These are phyloP conservation scores for Coemansia sp. DNA, from an alignment of 192 early-diverging fungal species.

Conservation along the genomic window DNA sequence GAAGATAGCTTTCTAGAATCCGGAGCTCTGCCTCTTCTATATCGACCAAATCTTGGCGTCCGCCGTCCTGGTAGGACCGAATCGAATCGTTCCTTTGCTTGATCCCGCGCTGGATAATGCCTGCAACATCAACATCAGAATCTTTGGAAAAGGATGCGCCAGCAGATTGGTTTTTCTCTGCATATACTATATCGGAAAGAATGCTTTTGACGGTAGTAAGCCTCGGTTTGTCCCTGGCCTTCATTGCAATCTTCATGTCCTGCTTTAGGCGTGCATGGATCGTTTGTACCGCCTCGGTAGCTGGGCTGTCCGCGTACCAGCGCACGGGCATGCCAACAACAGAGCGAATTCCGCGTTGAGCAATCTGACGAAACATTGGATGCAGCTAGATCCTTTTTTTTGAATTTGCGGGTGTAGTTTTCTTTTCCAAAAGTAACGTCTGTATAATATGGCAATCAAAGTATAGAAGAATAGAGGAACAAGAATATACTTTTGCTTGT, in stretches of 20 bases:
- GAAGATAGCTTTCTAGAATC: slow-evolving; percentile 74
- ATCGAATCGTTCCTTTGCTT: slow-evolving; percentile 82
- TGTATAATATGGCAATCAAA: too few relatives aligned
- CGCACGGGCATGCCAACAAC: not conserved
- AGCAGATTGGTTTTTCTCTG: slow-evolving; percentile 62
- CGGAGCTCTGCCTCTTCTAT: slow-evolving; percentile 68
- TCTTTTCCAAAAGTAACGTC: not conserved
- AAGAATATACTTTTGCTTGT: too few relatives aligned
- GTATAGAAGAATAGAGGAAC: too few relatives aligned
- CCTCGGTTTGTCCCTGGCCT: slow-evolving; percentile 64
- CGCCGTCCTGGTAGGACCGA: slow-evolving; percentile 62
- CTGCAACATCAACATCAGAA: slow-evolving; percentile 62
- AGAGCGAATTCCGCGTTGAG: not conserved
- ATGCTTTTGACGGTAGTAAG: slow-evolving; percentile 70
- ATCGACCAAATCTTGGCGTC: slow-evolving; percentile 72
- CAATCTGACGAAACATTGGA: slow-evolving; percentile 6
- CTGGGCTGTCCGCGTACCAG: slow-evolving; percentile 7
- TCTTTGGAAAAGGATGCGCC: slow-evolving; percentile 35
- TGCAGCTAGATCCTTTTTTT: not conserved
- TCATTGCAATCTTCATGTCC: slow-evolving; percentile 83
- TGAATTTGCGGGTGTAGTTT: not conserved
- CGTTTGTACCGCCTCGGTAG: slow-evolving; percentile 7
- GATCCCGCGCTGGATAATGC: slow-evolving; percentile 74
- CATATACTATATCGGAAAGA: slow-evolving; percentile 77
- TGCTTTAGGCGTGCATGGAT: slow-evolving; percentile 60